Base-by-base conservation (phyloP, 495 filamentous ascomycete species). In the Talaromyces stipitatus region DNA sequence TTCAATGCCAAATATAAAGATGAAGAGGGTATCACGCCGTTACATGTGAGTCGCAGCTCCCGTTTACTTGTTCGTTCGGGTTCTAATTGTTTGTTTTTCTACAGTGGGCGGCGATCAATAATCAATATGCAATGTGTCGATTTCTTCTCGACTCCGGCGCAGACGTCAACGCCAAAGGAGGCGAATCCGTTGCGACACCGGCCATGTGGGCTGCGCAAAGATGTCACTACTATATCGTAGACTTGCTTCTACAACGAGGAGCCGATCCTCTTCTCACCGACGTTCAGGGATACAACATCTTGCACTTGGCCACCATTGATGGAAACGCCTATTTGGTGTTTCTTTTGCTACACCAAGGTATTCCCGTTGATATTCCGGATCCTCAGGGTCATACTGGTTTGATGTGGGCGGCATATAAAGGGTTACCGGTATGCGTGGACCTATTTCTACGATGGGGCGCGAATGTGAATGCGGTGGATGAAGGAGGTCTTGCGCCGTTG, bases 401-500 rank as follows among this genome's bases (percentile, higher is more conserved):
- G 53, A 98, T 98, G 94, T 98, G 94, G 94, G 89, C 95, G 23
- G 92, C 92, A 27, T 98, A 98, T 72, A 98, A 97, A 67, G 95
- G 95, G 18, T 95, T 82, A 66, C 87, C 91, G 0, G 85, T 85
- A 22, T 94, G 88, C 64, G 95, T 98, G 46, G 95, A 97, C 68
- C 71, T 97, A 22, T 94, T 96, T 63, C 70, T 98, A 56, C 85
- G 91, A 58, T 98, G 94, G 92, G 94, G 94, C 24, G 94, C 94
- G 29, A 91, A 91, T 67, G 88, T 95, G 16, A 90, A 95, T 69
- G 86, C 89, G 29, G 84, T 81, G 45, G 94, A 98, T 65, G 90
- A 96, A 62, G 85, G 88, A 57, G 92, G 92, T 6, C 90, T 97
- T 64, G 94, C 91, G 2, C 90, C 95, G 3, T 76, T 98, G 55